phyloP scores from a whole-genome alignment of 495 filamentous ascomycete species.

The Opeltia flavorubescens region DNA sequence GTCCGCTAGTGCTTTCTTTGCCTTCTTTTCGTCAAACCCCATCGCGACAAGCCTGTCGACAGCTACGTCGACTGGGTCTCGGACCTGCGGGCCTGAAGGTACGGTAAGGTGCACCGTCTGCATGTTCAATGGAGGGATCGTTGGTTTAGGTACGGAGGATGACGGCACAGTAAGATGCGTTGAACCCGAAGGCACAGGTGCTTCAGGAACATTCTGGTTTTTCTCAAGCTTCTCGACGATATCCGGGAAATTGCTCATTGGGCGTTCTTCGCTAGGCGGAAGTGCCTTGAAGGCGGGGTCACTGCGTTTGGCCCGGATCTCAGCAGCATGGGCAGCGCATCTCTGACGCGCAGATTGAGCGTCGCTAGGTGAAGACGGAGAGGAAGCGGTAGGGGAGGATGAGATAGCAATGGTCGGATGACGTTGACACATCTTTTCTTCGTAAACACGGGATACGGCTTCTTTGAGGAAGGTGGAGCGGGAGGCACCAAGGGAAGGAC shows the following conservation, averaged over 20 bases:
- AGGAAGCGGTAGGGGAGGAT: constrained; percentile 9
- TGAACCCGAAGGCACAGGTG: not conserved
- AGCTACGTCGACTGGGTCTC: constrained; percentile 37
- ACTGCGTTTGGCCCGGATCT: constrained; percentile 27
- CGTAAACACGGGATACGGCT: constrained; percentile 44
- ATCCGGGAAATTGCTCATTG: constrained; percentile 29
- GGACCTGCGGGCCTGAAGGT: constrained; percentile 26
- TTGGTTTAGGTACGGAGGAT: constrained; percentile 9
- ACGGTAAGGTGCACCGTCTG: constrained; percentile 14
- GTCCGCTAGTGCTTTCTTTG: constrained; percentile 37
- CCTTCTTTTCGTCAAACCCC: constrained; percentile 33
- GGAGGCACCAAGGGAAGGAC: constrained; percentile 27
- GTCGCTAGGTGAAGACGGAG: constrained; percentile 5
- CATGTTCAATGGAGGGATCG: constrained; percentile 1
- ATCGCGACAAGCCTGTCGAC: constrained; percentile 34
- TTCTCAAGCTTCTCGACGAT: constrained; percentile 20
- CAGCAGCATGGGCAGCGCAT: constrained; percentile 25
- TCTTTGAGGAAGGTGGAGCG: constrained; percentile 51
- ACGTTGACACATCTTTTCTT: constrained; percentile 27
- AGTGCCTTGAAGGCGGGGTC: constrained; percentile 21
- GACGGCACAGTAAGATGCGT: constrained; percentile 7
- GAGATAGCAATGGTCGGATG: constrained; percentile 9
- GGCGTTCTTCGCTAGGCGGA: constrained; percentile 26
- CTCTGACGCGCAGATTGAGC: constrained; percentile 21
- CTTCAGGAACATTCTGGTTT: constrained; percentile 3